phyloP scores from a whole-genome alignment of 202 grass and related monocot genomes.

The Zizania palustris region DNA sequence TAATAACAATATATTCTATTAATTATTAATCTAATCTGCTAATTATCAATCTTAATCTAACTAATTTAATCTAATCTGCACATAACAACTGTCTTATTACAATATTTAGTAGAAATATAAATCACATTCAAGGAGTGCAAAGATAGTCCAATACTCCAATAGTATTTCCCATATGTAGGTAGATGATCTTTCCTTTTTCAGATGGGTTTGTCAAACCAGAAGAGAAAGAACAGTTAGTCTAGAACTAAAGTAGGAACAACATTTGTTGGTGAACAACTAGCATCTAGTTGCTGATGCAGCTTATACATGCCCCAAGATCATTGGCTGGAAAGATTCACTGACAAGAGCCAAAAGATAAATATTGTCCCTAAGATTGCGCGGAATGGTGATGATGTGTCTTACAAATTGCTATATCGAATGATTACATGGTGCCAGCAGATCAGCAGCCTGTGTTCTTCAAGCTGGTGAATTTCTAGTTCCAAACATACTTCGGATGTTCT shows the following conservation, averaged over 20 bases:
- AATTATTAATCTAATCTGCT: too few species aligned
- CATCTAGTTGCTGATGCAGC: not conserved
- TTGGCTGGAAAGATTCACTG: not conserved
- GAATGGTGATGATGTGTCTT: not conserved
- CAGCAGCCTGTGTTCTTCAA: too few species aligned
- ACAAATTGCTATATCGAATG: not conserved
- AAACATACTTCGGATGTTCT: too few species aligned
- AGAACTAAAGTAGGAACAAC: not conserved
- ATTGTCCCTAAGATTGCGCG: not conserved
- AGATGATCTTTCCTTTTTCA: slow-evolving; percentile 5
- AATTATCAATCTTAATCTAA: too few species aligned
- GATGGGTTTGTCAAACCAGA: not conserved
- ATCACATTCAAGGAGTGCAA: too few species aligned
- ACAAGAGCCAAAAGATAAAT: not conserved
- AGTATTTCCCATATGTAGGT: not conserved
- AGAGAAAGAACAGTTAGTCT: not conserved
- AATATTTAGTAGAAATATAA: not conserved
- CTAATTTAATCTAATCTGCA: too few species aligned
- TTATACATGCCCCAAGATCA: not conserved
- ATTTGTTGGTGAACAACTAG: not conserved
- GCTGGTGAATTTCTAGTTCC: too few species aligned
- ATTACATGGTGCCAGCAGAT: not conserved
- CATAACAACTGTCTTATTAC: not conserved
- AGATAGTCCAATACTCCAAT: not conserved
- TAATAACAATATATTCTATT: too few species aligned